Percentiles rank a stretch among this genome's conserved stretches.
Evolutionary conservation across 2,329 filamentous ascomycete genomes (phyloP).

Genomic region (Scedosporium dehoogii): DNA sequence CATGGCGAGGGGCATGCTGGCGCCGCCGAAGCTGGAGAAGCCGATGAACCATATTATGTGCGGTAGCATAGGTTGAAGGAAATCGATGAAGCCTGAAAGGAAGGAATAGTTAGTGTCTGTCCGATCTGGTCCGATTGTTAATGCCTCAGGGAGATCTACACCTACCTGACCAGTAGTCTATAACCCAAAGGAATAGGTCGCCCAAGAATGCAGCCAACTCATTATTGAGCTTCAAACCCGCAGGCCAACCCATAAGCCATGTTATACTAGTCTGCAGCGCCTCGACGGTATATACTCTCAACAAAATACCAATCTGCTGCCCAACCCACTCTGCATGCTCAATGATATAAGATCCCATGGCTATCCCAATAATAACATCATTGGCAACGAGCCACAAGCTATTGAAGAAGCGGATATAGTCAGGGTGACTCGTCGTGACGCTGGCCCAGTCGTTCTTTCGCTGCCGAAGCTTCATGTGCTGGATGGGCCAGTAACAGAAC

Average conservation of each 20-base stretch:
- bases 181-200: constrained; percentile 95
- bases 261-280: constrained; percentile 80
- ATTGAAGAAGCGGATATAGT: constrained; percentile 99
- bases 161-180: constrained; percentile 90
- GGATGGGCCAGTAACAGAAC: constrained; percentile 98
- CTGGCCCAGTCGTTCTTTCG: constrained; percentile 91
- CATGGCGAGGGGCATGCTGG: constrained; percentile 92
- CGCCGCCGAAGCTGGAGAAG: constrained; percentile 88
- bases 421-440: constrained; percentile 86
- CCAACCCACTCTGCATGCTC: constrained; percentile 86
- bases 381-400: constrained; percentile 97
- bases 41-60: constrained; percentile 86
- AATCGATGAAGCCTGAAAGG: constrained; percentile 58
- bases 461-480: constrained; percentile 84
- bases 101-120: neutral
- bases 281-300: constrained; percentile 77
- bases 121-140: neutral
- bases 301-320: constrained; percentile 62
- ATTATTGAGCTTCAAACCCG: constrained; percentile 87
- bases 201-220: constrained; percentile 91
- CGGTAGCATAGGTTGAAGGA: constrained; percentile 71
- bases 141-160: constrained; percentile 9
- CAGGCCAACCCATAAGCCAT: constrained; percentile 95
- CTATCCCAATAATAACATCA: constrained; percentile 97
- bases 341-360: constrained; percentile 90